These are phyloP conservation scores for Pythium grandisporangium DNA, from an alignment of 352 stramenopile genomes.

Conservation along the genomic window DNA sequence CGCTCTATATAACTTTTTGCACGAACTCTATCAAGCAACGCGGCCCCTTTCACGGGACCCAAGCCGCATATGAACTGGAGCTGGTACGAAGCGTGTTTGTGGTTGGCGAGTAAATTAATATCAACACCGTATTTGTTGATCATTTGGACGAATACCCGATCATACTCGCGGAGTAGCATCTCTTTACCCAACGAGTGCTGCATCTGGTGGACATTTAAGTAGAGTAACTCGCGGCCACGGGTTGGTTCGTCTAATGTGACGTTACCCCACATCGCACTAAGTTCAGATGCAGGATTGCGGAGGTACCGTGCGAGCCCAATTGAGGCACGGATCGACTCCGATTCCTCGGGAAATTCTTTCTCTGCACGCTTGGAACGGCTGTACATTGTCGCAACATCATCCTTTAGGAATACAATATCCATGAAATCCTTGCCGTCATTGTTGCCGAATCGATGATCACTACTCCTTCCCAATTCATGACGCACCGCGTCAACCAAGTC, in stretches of 20 bases:
- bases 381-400: constrained; percentile 86
- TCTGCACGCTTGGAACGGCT: constrained; percentile 79
- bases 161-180: constrained; percentile 76
- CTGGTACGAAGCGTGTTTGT: constrained; percentile 83
- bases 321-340: constrained; percentile 63
- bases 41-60: constrained; percentile 70
- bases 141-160: constrained; percentile 77
- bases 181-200: constrained; percentile 84
- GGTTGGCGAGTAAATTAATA: constrained; percentile 85
- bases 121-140: constrained; percentile 87
- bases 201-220: constrained; percentile 80
- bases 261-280: constrained; percentile 84
- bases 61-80: constrained; percentile 84
- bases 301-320: constrained; percentile 76
- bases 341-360: constrained; percentile 79
- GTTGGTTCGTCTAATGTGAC: constrained; percentile 68
- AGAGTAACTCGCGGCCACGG: constrained; percentile 72
- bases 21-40: constrained; percentile 75
- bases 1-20: constrained; percentile 82
- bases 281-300: constrained; percentile 76
- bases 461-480: constrained; percentile 58
- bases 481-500: constrained; percentile 78
- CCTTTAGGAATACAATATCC: constrained; percentile 84
- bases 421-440: constrained; percentile 76
- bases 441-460: constrained; percentile 63